A percentile compares a stretch with the other conserved stretches of the same genome.
Evolutionary conservation across 2,329 filamentous ascomycete species (phyloP).

Genomic region (Orbilia blumenaviensis): DNA sequence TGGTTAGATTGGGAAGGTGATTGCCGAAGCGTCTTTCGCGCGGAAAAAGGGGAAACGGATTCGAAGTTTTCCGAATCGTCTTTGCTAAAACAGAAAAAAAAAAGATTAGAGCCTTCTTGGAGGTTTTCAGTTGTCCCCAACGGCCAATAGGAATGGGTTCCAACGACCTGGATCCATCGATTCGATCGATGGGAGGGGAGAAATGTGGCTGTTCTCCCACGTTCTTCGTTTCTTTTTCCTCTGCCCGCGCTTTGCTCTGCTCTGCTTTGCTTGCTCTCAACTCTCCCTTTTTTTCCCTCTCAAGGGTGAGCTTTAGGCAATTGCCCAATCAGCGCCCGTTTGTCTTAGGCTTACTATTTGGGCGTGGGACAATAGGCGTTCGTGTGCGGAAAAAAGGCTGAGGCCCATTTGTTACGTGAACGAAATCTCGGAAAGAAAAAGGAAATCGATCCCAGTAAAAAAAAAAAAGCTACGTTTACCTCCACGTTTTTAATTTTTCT

Average conservation of each 20-base stretch:
- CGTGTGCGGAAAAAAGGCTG: slow-evolving; percentile 39
- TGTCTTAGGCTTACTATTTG: slow-evolving; percentile 8
- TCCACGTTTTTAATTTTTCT: slow-evolving; percentile 25
- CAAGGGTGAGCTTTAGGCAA: slow-evolving; percentile 3
- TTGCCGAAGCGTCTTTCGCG: slow-evolving; percentile 29
- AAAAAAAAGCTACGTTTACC: background rate
- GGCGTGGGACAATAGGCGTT: slow-evolving; percentile 41
- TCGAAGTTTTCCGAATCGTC: background rate
- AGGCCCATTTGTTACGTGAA: slow-evolving; percentile 42
- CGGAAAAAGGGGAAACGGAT: slow-evolving; percentile 43
- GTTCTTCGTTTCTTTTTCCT: slow-evolving; percentile 36
- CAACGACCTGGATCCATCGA: slow-evolving; percentile 54
- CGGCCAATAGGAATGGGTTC: slow-evolving; percentile 53
- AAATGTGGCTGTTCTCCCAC: slow-evolving; percentile 45
- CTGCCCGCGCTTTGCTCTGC: background rate
- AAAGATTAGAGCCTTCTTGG: slow-evolving; percentile 5
- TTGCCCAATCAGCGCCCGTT: slow-evolving; percentile 27
- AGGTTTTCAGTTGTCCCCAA: background rate
- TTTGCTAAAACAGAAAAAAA: too few relatives aligned
- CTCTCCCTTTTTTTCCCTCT: slow-evolving; percentile 3
- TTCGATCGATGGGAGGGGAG: slow-evolving; percentile 21
- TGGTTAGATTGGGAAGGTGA: slow-evolving; percentile 38
- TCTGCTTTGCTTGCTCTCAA: background rate
- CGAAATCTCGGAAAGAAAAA: slow-evolving; percentile 33
- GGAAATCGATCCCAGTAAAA: background rate